Percentiles rank a stretch among this genome's conserved stretches.
phyloP scores from a whole-genome alignment of 169 alveolate species.

The Plasmodium coatneyi region DNA sequence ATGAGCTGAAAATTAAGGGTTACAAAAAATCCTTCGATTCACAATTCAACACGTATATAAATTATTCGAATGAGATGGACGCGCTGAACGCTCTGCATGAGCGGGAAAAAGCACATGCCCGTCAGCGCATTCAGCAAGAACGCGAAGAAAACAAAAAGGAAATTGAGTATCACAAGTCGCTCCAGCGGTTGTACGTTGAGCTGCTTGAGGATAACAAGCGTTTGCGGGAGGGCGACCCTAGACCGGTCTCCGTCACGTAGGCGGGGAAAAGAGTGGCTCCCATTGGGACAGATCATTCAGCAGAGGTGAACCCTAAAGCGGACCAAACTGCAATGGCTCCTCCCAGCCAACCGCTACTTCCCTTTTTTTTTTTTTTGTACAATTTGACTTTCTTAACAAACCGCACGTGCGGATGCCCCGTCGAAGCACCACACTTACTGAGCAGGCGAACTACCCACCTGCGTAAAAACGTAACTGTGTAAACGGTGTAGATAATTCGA shows the following conservation, averaged over 20 bases:
- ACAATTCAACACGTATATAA: constrained; percentile 9
- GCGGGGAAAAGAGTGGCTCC: not conserved
- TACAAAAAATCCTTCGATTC: constrained; percentile 71
- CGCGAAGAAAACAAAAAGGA: constrained; percentile 69
- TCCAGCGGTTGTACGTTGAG: constrained; percentile 73
- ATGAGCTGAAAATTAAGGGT: constrained; percentile 51
- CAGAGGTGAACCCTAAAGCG: not conserved
- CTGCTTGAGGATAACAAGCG: constrained; percentile 10
- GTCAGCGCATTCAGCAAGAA: constrained; percentile 48
- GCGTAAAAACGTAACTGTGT: not conserved
- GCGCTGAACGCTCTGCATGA: constrained; percentile 39
- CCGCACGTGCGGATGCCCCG: not conserved
- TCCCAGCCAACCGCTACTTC: not conserved
- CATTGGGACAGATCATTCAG: not conserved
- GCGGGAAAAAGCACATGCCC: constrained; percentile 52
- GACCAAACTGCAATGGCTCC: not conserved
- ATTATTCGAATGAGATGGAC: constrained; percentile 39
- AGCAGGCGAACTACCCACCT: not conserved
- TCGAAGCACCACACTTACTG: not conserved
- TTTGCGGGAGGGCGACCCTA: not conserved
- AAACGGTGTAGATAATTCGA: not conserved
- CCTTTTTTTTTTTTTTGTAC: not conserved
- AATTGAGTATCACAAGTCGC: constrained; percentile 67
- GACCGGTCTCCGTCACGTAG: not conserved
- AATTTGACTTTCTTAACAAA: not conserved